These are phyloP conservation scores for Mrakia gelida DNA, from an alignment of 768 basidiomycete genomes.

Conservation along the genomic window DNA sequence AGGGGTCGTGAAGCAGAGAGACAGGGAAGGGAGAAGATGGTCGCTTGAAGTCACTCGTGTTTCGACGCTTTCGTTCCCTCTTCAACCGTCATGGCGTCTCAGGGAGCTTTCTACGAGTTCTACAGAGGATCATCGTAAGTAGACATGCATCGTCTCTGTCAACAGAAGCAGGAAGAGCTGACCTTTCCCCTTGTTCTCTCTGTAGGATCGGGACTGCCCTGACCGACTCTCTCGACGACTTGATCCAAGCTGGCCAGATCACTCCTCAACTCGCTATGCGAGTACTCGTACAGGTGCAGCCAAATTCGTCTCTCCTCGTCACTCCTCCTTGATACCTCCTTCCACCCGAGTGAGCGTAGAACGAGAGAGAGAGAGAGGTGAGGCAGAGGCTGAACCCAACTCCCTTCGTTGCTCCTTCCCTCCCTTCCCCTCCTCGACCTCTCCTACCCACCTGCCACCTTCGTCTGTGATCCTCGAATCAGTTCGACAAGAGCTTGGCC, in stretches of 20 bases:
- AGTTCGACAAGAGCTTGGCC: constrained; percentile 93
- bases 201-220: constrained; percentile 93
- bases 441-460: background rate
- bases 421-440: background rate
- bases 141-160: background rate
- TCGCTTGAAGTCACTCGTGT: background rate
- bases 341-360: background rate
- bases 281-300: constrained; percentile 83
- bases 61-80: background rate
- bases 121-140: constrained; percentile 86
- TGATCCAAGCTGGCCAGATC: constrained; percentile 93
- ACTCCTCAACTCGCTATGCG: constrained; percentile 98
- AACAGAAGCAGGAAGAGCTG: background rate
- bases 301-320: background rate
- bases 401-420: background rate
- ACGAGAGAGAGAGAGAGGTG: background rate
- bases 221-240: constrained; percentile 95
- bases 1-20: background rate
- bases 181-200: background rate
- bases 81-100: constrained; percentile 25
- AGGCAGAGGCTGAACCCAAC: background rate
- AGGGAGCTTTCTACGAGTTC: constrained; percentile 73
- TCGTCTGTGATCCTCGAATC: background rate
- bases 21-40: background rate
- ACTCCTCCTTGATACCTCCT: background rate